These are phyloP conservation scores for Trypanosoma scelopori DNA, from an alignment of 208 protist species.

Conservation along the genomic window DNA sequence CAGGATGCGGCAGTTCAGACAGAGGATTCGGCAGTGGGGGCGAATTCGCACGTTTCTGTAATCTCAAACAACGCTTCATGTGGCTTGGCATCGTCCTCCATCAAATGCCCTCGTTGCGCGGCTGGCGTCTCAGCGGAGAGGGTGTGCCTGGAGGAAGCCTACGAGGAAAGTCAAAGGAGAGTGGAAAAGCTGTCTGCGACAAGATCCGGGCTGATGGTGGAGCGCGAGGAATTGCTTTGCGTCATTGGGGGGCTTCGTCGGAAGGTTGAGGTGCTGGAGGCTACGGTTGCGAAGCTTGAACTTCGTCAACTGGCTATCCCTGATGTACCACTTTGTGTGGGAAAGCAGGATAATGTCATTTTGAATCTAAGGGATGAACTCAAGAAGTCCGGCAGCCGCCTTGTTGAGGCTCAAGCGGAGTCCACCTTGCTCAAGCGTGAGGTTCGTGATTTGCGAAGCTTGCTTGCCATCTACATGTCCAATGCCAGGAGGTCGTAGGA, in stretches of 20 bases:
- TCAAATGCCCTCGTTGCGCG: not conserved
- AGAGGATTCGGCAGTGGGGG: not conserved
- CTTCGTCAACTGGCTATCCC: constrained; percentile 21
- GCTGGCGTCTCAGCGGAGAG: not conserved
- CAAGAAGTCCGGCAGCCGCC: not conserved
- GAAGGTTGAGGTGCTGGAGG: constrained; percentile 11
- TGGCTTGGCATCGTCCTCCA: not conserved
- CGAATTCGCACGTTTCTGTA: not conserved
- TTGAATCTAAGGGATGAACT: constrained; percentile 16
- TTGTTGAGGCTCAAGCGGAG: constrained; percentile 14
- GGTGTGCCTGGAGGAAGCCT: not conserved
- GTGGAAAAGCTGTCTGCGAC: not conserved
- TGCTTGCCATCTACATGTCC: constrained; percentile 34
- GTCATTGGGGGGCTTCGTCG: constrained; percentile 9
- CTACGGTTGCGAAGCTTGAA: constrained; percentile 19
- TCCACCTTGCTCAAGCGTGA: constrained; percentile 21
- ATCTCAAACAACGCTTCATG: not conserved
- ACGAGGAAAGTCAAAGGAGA: not conserved
- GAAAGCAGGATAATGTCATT: not conserved
- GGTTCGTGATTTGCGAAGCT: constrained; percentile 25
- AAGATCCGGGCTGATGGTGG: not conserved
- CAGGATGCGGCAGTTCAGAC: constrained; percentile 3
- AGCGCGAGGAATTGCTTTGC: constrained; percentile 3
- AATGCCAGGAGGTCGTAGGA: constrained; percentile 7
- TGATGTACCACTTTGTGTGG: constrained; percentile 18